phyloP scores from a whole-genome alignment of 495 filamentous ascomycete species.

The Penicillium ucsense region DNA sequence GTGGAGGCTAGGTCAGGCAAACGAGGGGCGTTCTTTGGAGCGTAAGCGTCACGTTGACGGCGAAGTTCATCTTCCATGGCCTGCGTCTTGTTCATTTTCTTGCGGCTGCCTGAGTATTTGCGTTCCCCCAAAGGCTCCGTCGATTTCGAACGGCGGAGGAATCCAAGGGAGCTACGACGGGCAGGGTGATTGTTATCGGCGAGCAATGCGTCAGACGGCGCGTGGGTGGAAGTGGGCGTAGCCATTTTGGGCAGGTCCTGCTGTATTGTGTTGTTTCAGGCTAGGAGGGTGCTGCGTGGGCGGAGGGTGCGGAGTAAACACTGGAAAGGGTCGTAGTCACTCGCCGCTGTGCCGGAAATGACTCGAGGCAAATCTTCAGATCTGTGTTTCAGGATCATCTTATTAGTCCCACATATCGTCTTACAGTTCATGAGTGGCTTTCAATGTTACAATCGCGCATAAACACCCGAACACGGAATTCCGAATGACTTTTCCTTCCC shows the following conservation, averaged over 20 bases:
- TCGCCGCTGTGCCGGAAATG: no score
- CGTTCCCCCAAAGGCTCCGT: slow-evolving; percentile 45
- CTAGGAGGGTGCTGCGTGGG: background rate
- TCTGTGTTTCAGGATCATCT: background rate
- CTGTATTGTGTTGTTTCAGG: background rate
- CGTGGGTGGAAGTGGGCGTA: slow-evolving; percentile 11
- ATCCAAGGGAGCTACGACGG: slow-evolving; percentile 41
- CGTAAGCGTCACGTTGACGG: slow-evolving; percentile 55
- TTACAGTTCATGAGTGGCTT: no score
- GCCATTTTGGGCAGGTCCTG: slow-evolving; percentile 9
- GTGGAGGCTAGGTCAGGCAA: slow-evolving; percentile 66
- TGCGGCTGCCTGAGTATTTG: slow-evolving; percentile 50
- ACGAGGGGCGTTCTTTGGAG: slow-evolving; percentile 64
- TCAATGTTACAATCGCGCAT: background rate
- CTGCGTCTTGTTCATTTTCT: slow-evolving; percentile 49
- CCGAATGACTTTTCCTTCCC: background rate
- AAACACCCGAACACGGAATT: background rate
- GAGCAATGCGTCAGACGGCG: slow-evolving; percentile 12
- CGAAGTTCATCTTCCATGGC: slow-evolving; percentile 56
- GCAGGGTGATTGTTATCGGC: slow-evolving; percentile 22
- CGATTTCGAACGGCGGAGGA: slow-evolving; percentile 76
- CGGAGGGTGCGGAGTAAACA: no score
- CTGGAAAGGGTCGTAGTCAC: no score
- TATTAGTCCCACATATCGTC: background rate
- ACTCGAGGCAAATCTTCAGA: no score